Conservation (phyloP, 2,329 filamentous ascomycete species). For the Cladophialophora yegresii region DNA sequence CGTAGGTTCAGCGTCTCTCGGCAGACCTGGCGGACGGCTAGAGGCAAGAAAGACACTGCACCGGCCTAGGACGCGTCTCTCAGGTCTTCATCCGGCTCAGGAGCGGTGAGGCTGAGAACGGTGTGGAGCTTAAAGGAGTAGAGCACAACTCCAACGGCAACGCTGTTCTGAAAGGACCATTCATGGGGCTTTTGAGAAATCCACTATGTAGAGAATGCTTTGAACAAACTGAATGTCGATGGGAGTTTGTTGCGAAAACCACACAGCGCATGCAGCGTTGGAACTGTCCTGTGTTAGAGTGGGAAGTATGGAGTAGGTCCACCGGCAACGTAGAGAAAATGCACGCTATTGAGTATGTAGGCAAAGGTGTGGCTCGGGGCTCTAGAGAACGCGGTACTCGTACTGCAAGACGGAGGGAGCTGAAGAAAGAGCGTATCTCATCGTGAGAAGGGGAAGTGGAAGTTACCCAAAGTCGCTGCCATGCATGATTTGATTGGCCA, state of each 20-base stretch:
- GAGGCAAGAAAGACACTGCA: neutral
- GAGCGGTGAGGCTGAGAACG: neutral
- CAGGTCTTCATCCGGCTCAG: neutral
- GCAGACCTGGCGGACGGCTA: neutral
- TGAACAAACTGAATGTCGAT: neutral
- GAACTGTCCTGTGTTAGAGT: neutral
- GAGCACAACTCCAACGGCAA: neutral
- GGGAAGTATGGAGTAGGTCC: too few species aligned
- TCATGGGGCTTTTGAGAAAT: neutral
- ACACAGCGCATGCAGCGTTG: neutral
- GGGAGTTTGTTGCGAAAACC: neutral
- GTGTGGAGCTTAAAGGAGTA: neutral
- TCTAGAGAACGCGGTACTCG: neutral
- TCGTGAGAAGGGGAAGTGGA: neutral
- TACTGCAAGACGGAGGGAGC: neutral
- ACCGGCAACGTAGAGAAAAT: too few species aligned
- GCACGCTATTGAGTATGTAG: neutral
- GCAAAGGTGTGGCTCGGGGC: neutral
- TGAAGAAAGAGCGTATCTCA: neutral
- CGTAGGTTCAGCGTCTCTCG: neutral
- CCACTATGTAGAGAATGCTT: neutral
- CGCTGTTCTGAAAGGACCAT: neutral
- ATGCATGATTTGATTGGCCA: neutral
- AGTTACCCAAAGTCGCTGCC: neutral
- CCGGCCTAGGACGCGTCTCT: neutral